These are phyloP conservation scores for Serpula lacrymans DNA, from an alignment of 768 basidiomycete species.

Conservation along the genomic window DNA sequence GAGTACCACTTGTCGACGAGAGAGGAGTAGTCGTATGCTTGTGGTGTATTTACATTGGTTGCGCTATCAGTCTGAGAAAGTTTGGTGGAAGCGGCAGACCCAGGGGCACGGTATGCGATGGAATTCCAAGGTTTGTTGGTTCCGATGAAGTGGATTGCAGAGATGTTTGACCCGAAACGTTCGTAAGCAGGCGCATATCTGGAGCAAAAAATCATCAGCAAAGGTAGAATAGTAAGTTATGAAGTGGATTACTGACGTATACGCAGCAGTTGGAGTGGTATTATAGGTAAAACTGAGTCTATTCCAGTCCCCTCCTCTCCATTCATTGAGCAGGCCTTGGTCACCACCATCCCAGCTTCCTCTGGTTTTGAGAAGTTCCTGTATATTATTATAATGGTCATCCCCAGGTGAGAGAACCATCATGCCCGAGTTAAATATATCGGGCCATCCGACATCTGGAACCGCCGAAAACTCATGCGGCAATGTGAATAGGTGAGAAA, in stretches of 20 bases:
- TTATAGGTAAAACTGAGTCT: conserved; percentile 97
- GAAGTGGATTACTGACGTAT: conserved; percentile 65
- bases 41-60: conserved; percentile 26
- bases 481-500: conserved; percentile 88
- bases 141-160: conserved; percentile 91
- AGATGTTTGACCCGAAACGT: conserved; percentile 85
- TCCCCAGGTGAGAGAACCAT: conserved; percentile 82
- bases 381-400: conserved; percentile 77
- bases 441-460: conserved; percentile 98
- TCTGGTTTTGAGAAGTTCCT: conserved; percentile 64
- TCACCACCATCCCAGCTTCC: conserved; percentile 99
- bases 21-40: conserved; percentile 71
- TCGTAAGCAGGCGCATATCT: conserved; percentile 97
- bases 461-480: conserved; percentile 87
- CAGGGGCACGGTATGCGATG: conserved; percentile 65
- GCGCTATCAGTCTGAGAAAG: conserved; percentile 9
- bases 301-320: conserved; percentile 85
- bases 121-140: conserved; percentile 94
- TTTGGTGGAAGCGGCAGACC: conserved; percentile 35
- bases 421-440: conserved; percentile 98
- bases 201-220: conserved; percentile 21
- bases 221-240: conserved; percentile 12
- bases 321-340: conserved; percentile 96
- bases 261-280: conserved; percentile 94
- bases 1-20: conserved; percentile 90